Conservation (phyloP, 192 early-diverging fungal genomes). For the Rhizophagus prolifer region DNA sequence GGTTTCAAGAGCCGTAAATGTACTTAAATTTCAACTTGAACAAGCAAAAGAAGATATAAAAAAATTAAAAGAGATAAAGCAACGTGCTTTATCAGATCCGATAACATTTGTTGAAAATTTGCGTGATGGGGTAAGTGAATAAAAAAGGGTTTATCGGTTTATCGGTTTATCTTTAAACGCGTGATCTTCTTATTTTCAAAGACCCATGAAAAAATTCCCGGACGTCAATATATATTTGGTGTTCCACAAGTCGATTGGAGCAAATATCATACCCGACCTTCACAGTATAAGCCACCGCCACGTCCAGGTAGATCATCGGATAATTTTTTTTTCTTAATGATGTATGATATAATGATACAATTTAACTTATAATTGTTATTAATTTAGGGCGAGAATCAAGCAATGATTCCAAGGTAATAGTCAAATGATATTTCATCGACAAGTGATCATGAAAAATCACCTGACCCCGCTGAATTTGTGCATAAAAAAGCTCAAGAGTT, state of each 20-base stretch:
- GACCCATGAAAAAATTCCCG: background rate
- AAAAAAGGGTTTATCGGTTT: too few species aligned
- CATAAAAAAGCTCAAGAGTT: conserved; percentile 13
- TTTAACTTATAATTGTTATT: too few species aligned
- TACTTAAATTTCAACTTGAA: conserved; percentile 15
- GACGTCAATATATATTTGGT: background rate
- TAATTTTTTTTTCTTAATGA: background rate
- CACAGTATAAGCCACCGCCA: conserved; percentile 1
- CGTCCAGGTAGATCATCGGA: background rate
- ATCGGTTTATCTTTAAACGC: too few species aligned
- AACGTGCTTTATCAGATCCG: background rate
- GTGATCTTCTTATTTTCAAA: background rate
- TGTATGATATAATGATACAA: too few species aligned
- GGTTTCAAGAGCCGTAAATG: background rate
- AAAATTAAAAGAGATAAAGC: conserved; percentile 4
- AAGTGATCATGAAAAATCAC: background rate
- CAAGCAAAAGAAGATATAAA: conserved; percentile 8
- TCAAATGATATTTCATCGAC: too few species aligned
- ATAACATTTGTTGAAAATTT: background rate
- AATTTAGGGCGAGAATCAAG: too few species aligned
- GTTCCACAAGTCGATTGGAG: conserved; percentile 11
- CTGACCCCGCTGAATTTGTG: background rate
- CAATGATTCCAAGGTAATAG: background rate
- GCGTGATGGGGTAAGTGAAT: conserved; percentile 6
- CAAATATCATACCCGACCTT: conserved; percentile 9